A percentile compares a stretch with the other conserved stretches of the same genome.
Evolutionary conservation across 2,329 filamentous ascomycete genomes (phyloP).

Genomic region (Sordariomycetes sp.): DNA sequence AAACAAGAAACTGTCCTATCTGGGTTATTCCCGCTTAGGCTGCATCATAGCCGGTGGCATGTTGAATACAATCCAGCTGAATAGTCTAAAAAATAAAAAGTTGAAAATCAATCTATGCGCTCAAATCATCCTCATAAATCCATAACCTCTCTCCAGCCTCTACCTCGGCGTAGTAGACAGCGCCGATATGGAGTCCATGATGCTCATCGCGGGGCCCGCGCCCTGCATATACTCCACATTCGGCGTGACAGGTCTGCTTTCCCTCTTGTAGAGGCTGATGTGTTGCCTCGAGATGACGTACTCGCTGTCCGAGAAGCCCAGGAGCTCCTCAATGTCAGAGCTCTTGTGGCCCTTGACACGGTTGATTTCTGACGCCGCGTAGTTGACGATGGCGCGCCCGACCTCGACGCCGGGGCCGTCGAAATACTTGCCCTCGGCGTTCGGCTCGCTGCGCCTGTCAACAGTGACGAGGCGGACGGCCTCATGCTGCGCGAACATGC

Average conservation of each 20-base stretch:
- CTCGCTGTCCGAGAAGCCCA: conserved; percentile 90
- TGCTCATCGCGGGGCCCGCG: background rate
- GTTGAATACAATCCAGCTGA: background rate
- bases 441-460: conserved; percentile 33
- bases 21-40: background rate
- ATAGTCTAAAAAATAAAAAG: background rate
- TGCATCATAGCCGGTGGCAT: background rate
- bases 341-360: conserved; percentile 78
- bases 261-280: conserved; percentile 56
- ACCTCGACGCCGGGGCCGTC: conserved; percentile 53
- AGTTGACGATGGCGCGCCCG: conserved; percentile 83
- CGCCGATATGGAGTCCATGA: conserved; percentile 1
- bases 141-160: background rate
- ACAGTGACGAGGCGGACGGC: conserved; percentile 78
- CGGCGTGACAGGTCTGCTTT: conserved; percentile 40
- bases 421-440: conserved; percentile 30
- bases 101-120: background rate
- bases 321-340: conserved; percentile 60
- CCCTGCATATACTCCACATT: conserved; percentile 12
- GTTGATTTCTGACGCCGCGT: conserved; percentile 71
- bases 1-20: background rate
- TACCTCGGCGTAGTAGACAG: background rate
- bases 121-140: background rate
- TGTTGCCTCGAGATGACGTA: conserved; percentile 86
- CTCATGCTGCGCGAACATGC: conserved; percentile 83